A percentile compares a stretch with the other conserved stretches of the same genome.
phyloP scores from a whole-genome alignment of 352 stramenopile species.

The Globisporangium emineosum region DNA sequence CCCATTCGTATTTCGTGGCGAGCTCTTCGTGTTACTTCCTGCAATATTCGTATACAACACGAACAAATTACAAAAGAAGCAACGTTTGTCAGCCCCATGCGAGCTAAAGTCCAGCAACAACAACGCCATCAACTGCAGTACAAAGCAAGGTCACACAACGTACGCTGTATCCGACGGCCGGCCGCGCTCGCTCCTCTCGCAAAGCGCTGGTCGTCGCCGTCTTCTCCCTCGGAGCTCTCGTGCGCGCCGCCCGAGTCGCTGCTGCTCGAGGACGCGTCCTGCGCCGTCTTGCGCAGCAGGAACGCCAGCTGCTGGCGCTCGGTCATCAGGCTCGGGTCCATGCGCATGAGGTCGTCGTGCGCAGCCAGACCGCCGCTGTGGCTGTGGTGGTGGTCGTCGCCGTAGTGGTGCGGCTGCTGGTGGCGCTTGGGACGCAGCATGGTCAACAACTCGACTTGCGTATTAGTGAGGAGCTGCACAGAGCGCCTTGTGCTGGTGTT shows the following conservation, averaged over 20 bases:
- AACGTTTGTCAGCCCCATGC: neutral
- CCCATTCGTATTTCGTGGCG: slow-evolving; percentile 4
- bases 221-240: slow-evolving; percentile 28
- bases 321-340: slow-evolving; percentile 74
- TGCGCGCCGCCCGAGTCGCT: slow-evolving; percentile 22
- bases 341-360: slow-evolving; percentile 17
- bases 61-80: neutral
- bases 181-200: neutral
- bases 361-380: neutral
- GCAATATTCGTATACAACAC: slow-evolving; percentile 3
- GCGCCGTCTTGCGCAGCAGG: slow-evolving; percentile 68
- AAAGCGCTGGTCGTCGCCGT: neutral
- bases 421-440: slow-evolving; percentile 21
- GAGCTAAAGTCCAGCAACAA: neutral
- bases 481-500: neutral
- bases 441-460: neutral
- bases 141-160: neutral
- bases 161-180: slow-evolving; percentile 10
- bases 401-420: slow-evolving; percentile 2
- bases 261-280: slow-evolving; percentile 32
- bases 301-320: slow-evolving; percentile 84
- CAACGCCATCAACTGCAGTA: neutral
- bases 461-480: neutral
- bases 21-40: slow-evolving; percentile 9
- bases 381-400: slow-evolving; percentile 15